Evolutionary conservation across 1,284 basidiomycete species (phyloP).

Genomic region (Trametes pubescens): DNA sequence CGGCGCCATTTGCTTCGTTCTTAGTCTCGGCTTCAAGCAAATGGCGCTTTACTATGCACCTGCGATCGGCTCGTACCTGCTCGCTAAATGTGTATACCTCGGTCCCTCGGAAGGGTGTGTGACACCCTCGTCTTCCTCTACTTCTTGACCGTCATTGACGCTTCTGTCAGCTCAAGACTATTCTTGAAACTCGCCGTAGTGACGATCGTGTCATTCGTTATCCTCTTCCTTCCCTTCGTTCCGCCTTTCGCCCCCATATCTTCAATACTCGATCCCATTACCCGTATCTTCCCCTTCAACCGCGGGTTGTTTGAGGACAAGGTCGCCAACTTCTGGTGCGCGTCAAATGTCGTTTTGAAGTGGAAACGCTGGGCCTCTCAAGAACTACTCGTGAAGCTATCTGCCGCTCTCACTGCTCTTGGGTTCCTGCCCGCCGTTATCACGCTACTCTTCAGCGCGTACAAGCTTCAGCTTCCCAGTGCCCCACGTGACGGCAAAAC

Average conservation of each 20-base stretch:
- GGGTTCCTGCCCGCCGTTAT: conserved; percentile 70
- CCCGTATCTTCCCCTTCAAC: conserved; percentile 89
- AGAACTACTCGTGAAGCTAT: conserved; percentile 60
- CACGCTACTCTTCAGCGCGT: conserved; percentile 60
- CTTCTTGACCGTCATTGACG: background rate
- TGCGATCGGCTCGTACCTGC: conserved; percentile 83
- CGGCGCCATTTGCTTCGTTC: conserved; percentile 85
- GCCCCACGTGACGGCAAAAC: conserved; percentile 23
- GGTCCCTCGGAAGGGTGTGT: conserved; percentile 74
- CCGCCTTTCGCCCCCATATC: conserved; percentile 61
- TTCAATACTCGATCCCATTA: conserved; percentile 68
- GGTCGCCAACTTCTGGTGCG: conserved; percentile 96
- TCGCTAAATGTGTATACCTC: conserved; percentile 83
- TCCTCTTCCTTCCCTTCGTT: conserved; percentile 82
- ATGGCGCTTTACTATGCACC: conserved; percentile 97
- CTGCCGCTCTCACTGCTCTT: conserved; percentile 65
- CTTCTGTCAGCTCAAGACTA: conserved; percentile 52
- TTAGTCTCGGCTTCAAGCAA: conserved; percentile 92
- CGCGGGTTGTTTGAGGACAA: conserved; percentile 96
- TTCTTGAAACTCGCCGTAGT: conserved; percentile 74
- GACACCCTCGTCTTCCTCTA: background rate
- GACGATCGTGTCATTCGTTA: conserved; percentile 65
- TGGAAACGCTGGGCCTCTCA: conserved; percentile 70
- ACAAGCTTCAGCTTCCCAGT: conserved; percentile 44
- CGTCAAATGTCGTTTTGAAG: conserved; percentile 88